Percentiles rank a stretch among this genome's conserved stretches.
phyloP scores from a whole-genome alignment of 1,284 basidiomycete genomes.

The Baeospora myosura region DNA sequence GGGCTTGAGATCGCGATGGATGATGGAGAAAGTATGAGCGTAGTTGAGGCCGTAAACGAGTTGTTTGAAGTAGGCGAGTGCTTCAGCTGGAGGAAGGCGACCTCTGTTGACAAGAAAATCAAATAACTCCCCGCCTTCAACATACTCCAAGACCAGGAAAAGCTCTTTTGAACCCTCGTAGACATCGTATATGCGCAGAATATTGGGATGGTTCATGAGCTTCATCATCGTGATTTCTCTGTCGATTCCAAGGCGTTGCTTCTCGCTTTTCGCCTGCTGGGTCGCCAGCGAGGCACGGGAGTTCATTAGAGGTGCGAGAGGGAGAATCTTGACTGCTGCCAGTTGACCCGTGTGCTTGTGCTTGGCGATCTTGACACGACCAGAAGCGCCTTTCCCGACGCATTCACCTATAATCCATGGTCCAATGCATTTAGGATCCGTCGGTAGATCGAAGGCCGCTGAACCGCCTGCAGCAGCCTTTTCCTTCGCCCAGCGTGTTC shows the following conservation, averaged over 20 bases:
- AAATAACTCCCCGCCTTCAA: constrained; percentile 96
- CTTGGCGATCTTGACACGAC: constrained; percentile 91
- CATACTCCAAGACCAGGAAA: constrained; percentile 94
- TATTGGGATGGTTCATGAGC: constrained; percentile 96
- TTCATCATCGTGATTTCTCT: constrained; percentile 99
- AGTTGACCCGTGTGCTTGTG: constrained; percentile 86
- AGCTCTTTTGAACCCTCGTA: constrained; percentile 92
- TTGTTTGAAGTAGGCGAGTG: constrained; percentile 93
- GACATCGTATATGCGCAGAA: constrained; percentile 94
- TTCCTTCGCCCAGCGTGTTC: constrained; percentile 79
- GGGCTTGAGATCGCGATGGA: constrained; percentile 97
- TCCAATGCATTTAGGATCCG: constrained; percentile 68
- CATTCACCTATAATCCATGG: constrained; percentile 90
- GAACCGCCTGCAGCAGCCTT: constrained; percentile 63
- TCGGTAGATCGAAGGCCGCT: constrained; percentile 63
- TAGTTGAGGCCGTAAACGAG: constrained; percentile 96
- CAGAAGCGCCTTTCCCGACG: constrained; percentile 91
- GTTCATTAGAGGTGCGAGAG: constrained; percentile 75
- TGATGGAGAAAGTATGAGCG: constrained; percentile 97
- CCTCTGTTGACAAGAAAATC: constrained; percentile 93
- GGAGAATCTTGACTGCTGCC: constrained; percentile 97
- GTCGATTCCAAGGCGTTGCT: constrained; percentile 89
- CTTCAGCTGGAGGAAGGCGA: constrained; percentile 76
- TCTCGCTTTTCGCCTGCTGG: constrained; percentile 74
- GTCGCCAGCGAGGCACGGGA: constrained; percentile 72